Evolutionary conservation across 1,139 yeast species (phyloP).

Genomic region (Candida gigantensis): DNA sequence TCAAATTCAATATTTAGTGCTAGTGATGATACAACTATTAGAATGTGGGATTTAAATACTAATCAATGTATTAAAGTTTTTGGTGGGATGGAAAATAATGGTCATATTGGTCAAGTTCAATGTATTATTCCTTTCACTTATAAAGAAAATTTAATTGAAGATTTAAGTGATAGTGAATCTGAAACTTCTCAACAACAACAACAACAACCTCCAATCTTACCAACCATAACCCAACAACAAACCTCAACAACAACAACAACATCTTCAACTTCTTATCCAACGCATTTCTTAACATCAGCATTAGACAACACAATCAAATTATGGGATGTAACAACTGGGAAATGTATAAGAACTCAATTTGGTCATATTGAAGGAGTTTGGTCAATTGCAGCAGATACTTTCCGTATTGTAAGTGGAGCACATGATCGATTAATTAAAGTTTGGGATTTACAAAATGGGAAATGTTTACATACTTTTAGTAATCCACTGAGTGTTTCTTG

Average conservation of each 20-base stretch:
- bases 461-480: slow-evolving; percentile 88
- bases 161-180: slow-evolving; percentile 30
- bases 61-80: slow-evolving; percentile 79
- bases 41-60: slow-evolving; percentile 91
- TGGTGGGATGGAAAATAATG: slow-evolving; percentile 68
- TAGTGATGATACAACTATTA: slow-evolving; percentile 85
- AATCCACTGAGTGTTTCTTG: slow-evolving; percentile 77
- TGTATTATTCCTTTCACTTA: slow-evolving; percentile 82
- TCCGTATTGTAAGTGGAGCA: slow-evolving; percentile 90
- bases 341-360: slow-evolving; percentile 88
- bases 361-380: slow-evolving; percentile 98
- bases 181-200: slow-evolving; percentile 16
- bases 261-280: slow-evolving; percentile 46
- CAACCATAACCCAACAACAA: too few species aligned
- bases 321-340: slow-evolving; percentile 88
- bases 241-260: slow-evolving; percentile 1
- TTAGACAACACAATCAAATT: slow-evolving; percentile 90
- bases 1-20: slow-evolving; percentile 83
- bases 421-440: slow-evolving; percentile 89
- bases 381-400: slow-evolving; percentile 94
- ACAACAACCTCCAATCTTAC: too few species aligned
- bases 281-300: slow-evolving; percentile 84
- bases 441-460: slow-evolving; percentile 94
- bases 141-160: slow-evolving; percentile 50
- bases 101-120: slow-evolving; percentile 87